A percentile compares a stretch with the other conserved stretches of the same genome.
phyloP scores from a whole-genome alignment of 78 protist genomes.

The Dictyostelium firmibasis region DNA sequence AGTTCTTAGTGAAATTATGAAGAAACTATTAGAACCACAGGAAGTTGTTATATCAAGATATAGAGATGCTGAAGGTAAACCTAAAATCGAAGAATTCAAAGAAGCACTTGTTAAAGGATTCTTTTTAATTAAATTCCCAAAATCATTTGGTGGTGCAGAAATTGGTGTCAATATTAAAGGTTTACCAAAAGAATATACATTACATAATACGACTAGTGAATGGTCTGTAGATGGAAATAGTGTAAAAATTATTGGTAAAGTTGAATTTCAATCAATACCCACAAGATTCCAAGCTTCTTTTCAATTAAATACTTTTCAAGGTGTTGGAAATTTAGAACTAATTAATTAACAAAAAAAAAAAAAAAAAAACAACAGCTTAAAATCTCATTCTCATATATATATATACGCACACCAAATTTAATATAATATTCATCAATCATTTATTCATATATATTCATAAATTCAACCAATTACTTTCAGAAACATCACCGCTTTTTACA shows the following conservation, averaged over 20 bases:
- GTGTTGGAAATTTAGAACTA: slow-evolving; percentile 42
- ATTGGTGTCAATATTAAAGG: slow-evolving; percentile 38
- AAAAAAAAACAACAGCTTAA: no score
- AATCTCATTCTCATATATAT: background rate
- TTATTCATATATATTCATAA: no score
- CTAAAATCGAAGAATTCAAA: slow-evolving; percentile 31
- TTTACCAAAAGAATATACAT: slow-evolving; percentile 32
- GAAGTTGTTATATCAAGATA: slow-evolving; percentile 60
- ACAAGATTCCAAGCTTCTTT: slow-evolving; percentile 38
- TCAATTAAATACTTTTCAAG: slow-evolving; percentile 26
- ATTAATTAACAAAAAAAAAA: background rate
- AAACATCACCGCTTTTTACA: no score
- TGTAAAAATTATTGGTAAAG: slow-evolving; percentile 50
- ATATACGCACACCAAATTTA: background rate
- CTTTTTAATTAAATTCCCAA: slow-evolving; percentile 73
- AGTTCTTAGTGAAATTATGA: slow-evolving; percentile 38
- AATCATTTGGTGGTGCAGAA: slow-evolving; percentile 59
- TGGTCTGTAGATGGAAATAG: background rate
- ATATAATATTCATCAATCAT: background rate
- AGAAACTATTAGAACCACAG: slow-evolving; percentile 62
- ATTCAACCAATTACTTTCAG: background rate
- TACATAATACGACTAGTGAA: background rate
- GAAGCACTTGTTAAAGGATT: slow-evolving; percentile 55
- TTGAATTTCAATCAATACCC: slow-evolving; percentile 61
- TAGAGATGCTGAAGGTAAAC: slow-evolving; percentile 32